phyloP scores from a whole-genome alignment of 805 yeast species.

The Yamadazyma scolyti region DNA sequence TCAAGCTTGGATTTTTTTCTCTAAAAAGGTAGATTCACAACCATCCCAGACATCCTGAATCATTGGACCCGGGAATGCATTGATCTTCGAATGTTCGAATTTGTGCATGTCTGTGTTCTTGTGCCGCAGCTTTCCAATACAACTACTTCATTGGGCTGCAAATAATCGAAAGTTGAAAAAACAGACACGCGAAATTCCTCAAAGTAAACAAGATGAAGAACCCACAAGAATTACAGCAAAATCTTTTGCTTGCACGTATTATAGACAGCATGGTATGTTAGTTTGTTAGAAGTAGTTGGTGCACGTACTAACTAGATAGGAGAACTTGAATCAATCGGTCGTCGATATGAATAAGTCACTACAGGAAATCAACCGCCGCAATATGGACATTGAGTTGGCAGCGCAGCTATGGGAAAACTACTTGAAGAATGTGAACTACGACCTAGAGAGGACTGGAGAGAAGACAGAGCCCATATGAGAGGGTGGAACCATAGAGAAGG shows the following conservation, averaged over 20 bases:
- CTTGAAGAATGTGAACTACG: slow-evolving; percentile 64
- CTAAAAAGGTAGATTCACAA: no score
- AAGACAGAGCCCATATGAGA: slow-evolving; percentile 50
- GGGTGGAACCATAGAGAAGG: no score
- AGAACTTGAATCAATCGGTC: slow-evolving; percentile 68
- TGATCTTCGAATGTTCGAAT: no score
- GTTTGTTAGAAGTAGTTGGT: background rate
- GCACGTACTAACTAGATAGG: slow-evolving; percentile 32
- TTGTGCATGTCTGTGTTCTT: no score
- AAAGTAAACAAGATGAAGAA: no score
- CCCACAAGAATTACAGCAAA: slow-evolving; percentile 82
- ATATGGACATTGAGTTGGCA: slow-evolving; percentile 65
- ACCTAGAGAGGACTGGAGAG: slow-evolving; percentile 62
- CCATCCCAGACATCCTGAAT: no score
- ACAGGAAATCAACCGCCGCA: slow-evolving; percentile 58
- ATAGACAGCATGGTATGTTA: slow-evolving; percentile 68
- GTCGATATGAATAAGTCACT: slow-evolving; percentile 59
- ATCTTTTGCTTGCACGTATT: slow-evolving; percentile 71
- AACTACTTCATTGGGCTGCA: no score
- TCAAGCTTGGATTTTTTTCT: no score
- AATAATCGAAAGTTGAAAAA: no score
- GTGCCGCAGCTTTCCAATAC: no score
- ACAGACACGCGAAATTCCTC: no score
- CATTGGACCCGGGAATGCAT: no score
- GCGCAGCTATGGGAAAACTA: slow-evolving; percentile 81